Evolutionary conservation across 768 basidiomycete species (phyloP).

Genomic region (Asterophora parasitica): DNA sequence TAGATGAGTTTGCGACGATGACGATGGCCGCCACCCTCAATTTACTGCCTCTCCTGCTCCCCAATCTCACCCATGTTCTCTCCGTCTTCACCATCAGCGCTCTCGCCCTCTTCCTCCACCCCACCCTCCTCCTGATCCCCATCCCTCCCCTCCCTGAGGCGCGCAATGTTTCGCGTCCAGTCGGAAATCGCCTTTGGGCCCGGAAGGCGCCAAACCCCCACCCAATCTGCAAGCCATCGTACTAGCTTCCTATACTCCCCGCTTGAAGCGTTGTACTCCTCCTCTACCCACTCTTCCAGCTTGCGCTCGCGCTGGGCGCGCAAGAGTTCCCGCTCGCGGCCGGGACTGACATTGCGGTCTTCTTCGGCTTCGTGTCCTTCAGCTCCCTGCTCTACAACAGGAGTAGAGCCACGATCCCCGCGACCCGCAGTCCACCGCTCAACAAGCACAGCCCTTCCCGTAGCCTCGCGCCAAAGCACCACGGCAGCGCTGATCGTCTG

Average conservation of each 20-base stretch:
- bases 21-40: too few relatives aligned
- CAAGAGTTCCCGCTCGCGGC: too few relatives aligned
- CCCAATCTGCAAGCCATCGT: constrained; percentile 56
- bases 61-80: too few relatives aligned
- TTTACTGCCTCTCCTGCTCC: constrained; percentile 16
- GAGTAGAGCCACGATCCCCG: constrained; percentile 10
- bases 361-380: not conserved
- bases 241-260: constrained; percentile 42
- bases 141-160: not conserved
- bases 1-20: too few relatives aligned
- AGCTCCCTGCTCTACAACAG: not conserved
- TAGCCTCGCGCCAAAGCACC: constrained; percentile 70
- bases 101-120: not conserved
- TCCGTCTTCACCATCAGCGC: not conserved
- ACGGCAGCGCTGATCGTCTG: constrained; percentile 57
- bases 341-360: not conserved
- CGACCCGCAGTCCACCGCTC: constrained; percentile 32
- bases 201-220: constrained; percentile 44
- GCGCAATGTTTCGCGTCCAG: constrained; percentile 22
- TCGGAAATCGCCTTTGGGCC: constrained; percentile 27
- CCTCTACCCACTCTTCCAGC: not conserved
- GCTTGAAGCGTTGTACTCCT: constrained; percentile 7
- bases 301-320: not conserved
- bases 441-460: constrained; percentile 37
- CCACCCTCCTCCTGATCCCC: constrained; percentile 3